Conservation (phyloP, 2,329 filamentous ascomycete genomes). For the Monosporascus cannonballus region DNA sequence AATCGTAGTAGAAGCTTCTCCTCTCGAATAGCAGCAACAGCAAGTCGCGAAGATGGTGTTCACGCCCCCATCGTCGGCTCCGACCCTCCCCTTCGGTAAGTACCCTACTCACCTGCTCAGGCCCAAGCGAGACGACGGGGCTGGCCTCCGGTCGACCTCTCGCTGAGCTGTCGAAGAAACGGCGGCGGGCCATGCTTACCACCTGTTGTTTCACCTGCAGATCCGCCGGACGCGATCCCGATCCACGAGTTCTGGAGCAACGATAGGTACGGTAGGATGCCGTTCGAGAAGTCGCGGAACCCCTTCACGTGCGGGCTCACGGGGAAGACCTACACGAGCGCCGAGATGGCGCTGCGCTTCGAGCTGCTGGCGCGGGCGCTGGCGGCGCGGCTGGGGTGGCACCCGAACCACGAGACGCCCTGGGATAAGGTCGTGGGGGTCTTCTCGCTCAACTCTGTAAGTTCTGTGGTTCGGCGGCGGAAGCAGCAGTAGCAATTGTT, state of each 20-base stretch:
- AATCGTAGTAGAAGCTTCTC: too few relatives aligned
- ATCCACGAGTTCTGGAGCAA: conserved; percentile 66
- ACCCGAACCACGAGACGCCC: conserved; percentile 62
- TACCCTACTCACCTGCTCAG: neutral
- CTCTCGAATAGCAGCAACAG: too few relatives aligned
- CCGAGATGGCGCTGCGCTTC: conserved; percentile 59
- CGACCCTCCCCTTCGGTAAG: conserved; percentile 23
- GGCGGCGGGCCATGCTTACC: too few relatives aligned
- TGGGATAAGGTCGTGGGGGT: conserved; percentile 72
- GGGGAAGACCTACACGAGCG: conserved; percentile 54
- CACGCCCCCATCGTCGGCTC: conserved; percentile 23
- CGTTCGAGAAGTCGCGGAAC: conserved; percentile 52
- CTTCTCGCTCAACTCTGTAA: conserved; percentile 63
- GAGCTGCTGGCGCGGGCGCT: conserved; percentile 59
- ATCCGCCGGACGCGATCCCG: conserved; percentile 56
- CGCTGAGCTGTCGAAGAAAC: too few relatives aligned
- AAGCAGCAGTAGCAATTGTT: too few relatives aligned
- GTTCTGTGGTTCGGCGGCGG: conserved; percentile 1
- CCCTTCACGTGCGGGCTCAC: conserved; percentile 70
- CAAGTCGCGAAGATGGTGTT: conserved; percentile 19
- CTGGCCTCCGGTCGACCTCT: too few relatives aligned
- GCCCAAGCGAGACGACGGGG: too few relatives aligned
- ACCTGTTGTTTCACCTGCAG: conserved; percentile 5
- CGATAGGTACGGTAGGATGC: conserved; percentile 58
- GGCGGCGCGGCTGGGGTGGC: conserved; percentile 62